Conservation (phyloP, 331 rosid genomes). For the Malus hybrid region DNA sequence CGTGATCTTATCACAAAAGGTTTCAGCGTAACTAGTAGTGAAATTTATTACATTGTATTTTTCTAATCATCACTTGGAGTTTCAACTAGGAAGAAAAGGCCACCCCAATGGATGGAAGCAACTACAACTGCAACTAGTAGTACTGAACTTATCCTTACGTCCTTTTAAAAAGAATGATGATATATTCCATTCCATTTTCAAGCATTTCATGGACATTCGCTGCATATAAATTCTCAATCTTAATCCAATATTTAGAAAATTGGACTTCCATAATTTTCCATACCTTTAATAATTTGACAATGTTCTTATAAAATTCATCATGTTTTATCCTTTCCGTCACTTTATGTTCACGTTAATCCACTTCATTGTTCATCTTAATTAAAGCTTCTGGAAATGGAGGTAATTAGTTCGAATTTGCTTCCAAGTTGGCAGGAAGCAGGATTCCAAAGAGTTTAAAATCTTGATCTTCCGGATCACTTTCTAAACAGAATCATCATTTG, state of each 20-base stretch:
- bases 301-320: no score
- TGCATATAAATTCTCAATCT: neutral
- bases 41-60: no score
- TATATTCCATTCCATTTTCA: neutral
- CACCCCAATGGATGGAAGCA: neutral
- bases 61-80: no score
- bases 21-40: no score
- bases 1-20: no score
- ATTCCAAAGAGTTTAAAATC: no score
- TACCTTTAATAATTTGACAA: neutral
- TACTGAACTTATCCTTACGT: neutral
- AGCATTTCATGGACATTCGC: neutral
- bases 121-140: constrained; percentile 1
- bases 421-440: no score
- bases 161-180: neutral
- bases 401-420: no score
- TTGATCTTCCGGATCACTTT: no score
- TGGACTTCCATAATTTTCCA: neutral
- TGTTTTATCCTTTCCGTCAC: neutral
- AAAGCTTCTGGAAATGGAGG: neutral
- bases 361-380: neutral
- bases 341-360: neutral
- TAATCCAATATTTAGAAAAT: neutral
- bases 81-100: neutral
- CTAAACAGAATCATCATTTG: no score